Evolutionary conservation across 805 yeast genomes (phyloP).

Genomic region (Wickerhamiella spandovensis): DNA sequence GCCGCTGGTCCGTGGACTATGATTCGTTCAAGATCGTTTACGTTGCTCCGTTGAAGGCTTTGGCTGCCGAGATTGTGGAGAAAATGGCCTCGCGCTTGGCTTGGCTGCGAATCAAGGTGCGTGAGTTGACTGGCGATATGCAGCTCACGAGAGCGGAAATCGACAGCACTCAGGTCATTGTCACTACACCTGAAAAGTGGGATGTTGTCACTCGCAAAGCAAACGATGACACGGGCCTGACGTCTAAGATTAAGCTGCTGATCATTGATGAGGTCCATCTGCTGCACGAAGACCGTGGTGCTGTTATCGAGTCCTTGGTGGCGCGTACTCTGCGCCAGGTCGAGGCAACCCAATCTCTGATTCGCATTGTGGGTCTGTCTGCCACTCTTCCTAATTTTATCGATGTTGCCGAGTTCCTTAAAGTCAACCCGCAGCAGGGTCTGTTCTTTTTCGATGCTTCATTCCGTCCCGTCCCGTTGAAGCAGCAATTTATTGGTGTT

Average conservation of each 20-base stretch:
- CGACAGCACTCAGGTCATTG: constrained; percentile 69
- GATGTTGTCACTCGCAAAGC: constrained; percentile 93
- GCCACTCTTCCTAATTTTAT: constrained; percentile 86
- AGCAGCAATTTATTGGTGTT: constrained; percentile 79
- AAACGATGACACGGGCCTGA: constrained; percentile 74
- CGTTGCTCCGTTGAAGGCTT: constrained; percentile 85
- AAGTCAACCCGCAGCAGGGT: constrained; percentile 79
- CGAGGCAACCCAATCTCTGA: constrained; percentile 86
- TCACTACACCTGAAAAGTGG: constrained; percentile 95
- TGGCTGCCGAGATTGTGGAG: constrained; percentile 94
- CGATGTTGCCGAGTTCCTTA: constrained; percentile 85
- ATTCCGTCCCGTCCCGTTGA: constrained; percentile 86
- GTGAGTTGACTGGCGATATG: constrained; percentile 94
- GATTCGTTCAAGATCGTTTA: constrained; percentile 83
- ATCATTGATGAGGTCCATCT: constrained; percentile 95
- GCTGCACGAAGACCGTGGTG: constrained; percentile 94
- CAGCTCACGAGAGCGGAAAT: constrained; percentile 75
- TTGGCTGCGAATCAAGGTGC: constrained; percentile 76
- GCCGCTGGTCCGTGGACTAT: constrained; percentile 47
- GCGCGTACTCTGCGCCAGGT: constrained; percentile 92
- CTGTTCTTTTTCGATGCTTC: constrained; percentile 90
- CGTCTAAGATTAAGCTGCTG: constrained; percentile 68
- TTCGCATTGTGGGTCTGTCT: constrained; percentile 83
- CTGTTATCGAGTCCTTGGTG: constrained; percentile 88
- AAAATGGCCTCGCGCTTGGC: constrained; percentile 64